Conservation (phyloP, 2,329 filamentous ascomycete species). For the Scedosporium dehoogii region DNA sequence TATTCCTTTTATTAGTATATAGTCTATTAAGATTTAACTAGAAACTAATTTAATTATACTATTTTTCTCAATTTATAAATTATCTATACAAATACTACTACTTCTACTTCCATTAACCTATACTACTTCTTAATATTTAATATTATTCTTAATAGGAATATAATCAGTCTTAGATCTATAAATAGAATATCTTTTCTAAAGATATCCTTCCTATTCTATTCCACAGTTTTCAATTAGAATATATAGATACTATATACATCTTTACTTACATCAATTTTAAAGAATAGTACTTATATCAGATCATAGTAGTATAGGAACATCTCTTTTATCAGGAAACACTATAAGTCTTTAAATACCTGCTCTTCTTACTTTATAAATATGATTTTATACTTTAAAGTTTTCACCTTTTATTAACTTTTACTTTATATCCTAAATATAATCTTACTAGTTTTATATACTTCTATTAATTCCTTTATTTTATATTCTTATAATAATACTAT, state of each 20-base stretch:
- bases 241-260: not conserved
- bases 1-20: too few species aligned
- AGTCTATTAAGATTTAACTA: too few species aligned
- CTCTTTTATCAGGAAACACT: conserved; percentile 1
- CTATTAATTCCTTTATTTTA: too few species aligned
- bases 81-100: too few species aligned
- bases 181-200: not conserved
- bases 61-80: too few species aligned
- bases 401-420: not conserved
- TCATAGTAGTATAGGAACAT: conserved; percentile 6
- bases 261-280: not conserved
- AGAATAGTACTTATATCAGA: conserved; percentile 3
- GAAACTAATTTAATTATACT: too few species aligned
- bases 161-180: not conserved
- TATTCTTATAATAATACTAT: too few species aligned
- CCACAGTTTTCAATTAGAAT: not conserved
- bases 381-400: not conserved
- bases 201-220: not conserved
- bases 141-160: not conserved
- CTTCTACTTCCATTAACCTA: too few species aligned
- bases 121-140: not conserved
- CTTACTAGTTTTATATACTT: not conserved
- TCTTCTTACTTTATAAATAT: not conserved
- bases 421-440: not conserved
- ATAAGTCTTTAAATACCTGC: not conserved